Conservation (phyloP, 192 early-diverging fungal species). For the Umbelopsis sp. region DNA sequence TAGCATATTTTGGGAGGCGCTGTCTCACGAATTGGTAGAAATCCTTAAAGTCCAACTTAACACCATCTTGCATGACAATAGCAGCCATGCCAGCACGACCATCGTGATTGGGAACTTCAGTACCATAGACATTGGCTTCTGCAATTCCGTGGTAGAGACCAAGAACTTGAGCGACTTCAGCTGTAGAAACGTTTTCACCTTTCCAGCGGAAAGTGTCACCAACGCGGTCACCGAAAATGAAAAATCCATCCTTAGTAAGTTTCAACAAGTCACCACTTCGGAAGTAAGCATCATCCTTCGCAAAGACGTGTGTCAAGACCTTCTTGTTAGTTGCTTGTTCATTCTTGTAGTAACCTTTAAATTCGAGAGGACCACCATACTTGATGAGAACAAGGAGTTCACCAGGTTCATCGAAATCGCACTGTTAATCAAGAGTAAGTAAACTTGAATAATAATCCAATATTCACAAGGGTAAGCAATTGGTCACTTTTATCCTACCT, state of each 20-base stretch:
- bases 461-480: no score
- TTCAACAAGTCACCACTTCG: slow-evolving; percentile 65
- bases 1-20: slow-evolving; percentile 61
- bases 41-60: slow-evolving; percentile 39
- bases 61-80: slow-evolving; percentile 44
- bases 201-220: slow-evolving; percentile 80
- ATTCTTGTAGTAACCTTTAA: slow-evolving; percentile 54
- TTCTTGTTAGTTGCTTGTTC: slow-evolving; percentile 50
- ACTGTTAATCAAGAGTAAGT: background rate
- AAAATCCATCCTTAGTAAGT: slow-evolving; percentile 49
- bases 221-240: slow-evolving; percentile 68
- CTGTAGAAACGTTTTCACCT: slow-evolving; percentile 59
- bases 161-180: slow-evolving; percentile 63
- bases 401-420: slow-evolving; percentile 52
- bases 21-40: slow-evolving; percentile 36
- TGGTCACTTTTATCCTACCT: slow-evolving; percentile 12
- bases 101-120: slow-evolving; percentile 55
- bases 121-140: slow-evolving; percentile 69
- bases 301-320: slow-evolving; percentile 53
- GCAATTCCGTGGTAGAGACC: slow-evolving; percentile 49
- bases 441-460: no score
- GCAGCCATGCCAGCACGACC: slow-evolving; percentile 72
- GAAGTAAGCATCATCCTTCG: slow-evolving; percentile 59
- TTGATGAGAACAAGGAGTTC: slow-evolving; percentile 56
- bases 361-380: slow-evolving; percentile 34